Evolutionary conservation across 2,329 filamentous ascomycete species (phyloP), one percentile per base, ranked within the genome.

Genomic region (Alternaria burnsii): DNA sequence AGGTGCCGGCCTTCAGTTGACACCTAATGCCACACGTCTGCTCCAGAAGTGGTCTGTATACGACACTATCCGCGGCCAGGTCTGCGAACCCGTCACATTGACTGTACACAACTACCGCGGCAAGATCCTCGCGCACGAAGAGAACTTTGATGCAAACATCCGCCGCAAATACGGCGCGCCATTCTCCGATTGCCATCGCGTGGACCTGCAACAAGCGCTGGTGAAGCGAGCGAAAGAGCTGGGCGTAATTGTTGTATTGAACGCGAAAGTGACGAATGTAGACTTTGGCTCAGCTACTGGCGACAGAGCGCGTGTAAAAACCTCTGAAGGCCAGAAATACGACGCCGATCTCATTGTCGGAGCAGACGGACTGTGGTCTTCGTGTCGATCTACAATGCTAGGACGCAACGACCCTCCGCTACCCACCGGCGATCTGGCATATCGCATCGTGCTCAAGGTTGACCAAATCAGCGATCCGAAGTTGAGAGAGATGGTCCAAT

Each of bases 301-400:
- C 58, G 59, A 60, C 34, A 61, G 74, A 1, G 76, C 82, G 1
- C 78, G 77, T 5, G 70, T 86, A 0, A 79, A 69, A 1, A 81
- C 80, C 0, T 74, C 75, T 5, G 69, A 70, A 5, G 85, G 83
- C 0, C 75, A 78, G 5, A 74, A 66, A 2, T 79, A 81, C 2
- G 72, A 73, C 0, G 85, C 81, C 2, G 87, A 90, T 65, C 74
- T 90, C 7, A 78, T 91, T 5, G 81, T 91, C 1, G 88, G 83
- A 0, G 87, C 88, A 0, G 89, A 91, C 63, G 89, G 89, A 0
- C 76, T 91, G 0, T 89, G 87, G 86, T 89, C 87, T 2, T 78
- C 79, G 12, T 87, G 84, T 44, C 82, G 88, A 0, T 80, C 83
- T 5, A 56, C 60, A 3, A 63, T 72, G 50, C 59, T 70, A 12